phyloP scores from a whole-genome alignment of 345 rosid species.

The Sisymbrium irio region DNA sequence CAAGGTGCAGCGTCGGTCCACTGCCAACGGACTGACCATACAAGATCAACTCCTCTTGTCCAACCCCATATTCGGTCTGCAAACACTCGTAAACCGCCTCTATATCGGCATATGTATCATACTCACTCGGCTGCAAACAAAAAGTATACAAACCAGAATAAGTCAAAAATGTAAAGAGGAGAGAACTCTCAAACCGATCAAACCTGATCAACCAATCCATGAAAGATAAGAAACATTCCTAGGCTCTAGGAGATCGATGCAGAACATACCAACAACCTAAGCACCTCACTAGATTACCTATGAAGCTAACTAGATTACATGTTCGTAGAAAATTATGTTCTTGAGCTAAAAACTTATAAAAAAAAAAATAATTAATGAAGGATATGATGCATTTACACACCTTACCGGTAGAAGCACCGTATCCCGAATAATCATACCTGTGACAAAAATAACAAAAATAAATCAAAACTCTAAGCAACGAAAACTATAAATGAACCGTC shows the following conservation, averaged over 20 bases:
- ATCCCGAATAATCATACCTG: slow-evolving; percentile 99
- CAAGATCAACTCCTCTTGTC: slow-evolving; percentile 87
- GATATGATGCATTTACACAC: slow-evolving; percentile 49
- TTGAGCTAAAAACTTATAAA: neutral
- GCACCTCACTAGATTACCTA: neutral
- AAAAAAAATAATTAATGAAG: neutral
- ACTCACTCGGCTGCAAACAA: slow-evolving; percentile 80
- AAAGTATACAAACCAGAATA: neutral
- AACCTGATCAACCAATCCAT: neutral
- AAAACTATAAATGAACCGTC: neutral
- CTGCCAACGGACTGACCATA: slow-evolving; percentile 99
- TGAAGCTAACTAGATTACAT: neutral
- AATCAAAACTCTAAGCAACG: neutral
- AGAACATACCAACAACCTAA: slow-evolving; percentile 16
- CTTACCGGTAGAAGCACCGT: slow-evolving; percentile 96
- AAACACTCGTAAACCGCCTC: slow-evolving; percentile 95
- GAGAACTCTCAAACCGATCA: neutral
- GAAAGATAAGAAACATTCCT: neutral
- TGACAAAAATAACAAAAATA: neutral
- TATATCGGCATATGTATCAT: slow-evolving; percentile 90
- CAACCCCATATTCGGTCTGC: slow-evolving; percentile 84
- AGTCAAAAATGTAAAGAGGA: neutral
- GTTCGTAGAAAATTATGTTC: neutral
- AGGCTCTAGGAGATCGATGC: neutral
- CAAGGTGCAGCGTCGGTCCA: slow-evolving; percentile 95